A percentile compares a stretch with the other conserved stretches of the same genome.
These are phyloP conservation scores for Elsinoe arachidis DNA, from an alignment of 2,329 filamentous ascomycete species.

Conservation along the genomic window DNA sequence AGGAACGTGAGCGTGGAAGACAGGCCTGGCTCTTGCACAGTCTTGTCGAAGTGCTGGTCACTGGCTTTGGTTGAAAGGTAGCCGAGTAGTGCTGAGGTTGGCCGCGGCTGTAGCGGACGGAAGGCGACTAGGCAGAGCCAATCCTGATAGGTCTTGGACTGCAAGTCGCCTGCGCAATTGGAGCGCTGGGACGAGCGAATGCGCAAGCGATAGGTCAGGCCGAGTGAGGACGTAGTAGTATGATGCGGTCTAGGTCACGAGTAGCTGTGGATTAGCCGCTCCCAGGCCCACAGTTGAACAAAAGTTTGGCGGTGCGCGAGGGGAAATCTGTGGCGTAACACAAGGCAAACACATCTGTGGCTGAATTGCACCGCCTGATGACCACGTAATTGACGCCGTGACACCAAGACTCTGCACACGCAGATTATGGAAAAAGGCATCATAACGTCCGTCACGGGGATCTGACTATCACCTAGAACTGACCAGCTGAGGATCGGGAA, in stretches of 20 bases:
- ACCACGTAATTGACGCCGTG: not conserved
- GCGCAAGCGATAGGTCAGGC: not conserved
- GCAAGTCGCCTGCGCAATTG: not conserved
- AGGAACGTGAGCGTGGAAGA: not conserved
- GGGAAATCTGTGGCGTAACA: not conserved
- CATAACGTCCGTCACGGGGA: not conserved
- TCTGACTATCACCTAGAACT: too few relatives aligned
- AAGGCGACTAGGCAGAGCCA: not conserved
- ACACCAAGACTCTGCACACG: not conserved
- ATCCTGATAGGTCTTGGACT: not conserved
- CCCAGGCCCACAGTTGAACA: not conserved
- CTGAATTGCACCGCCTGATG: conserved; percentile 1
- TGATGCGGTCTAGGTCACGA: conserved; percentile 8
- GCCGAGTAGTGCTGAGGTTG: not conserved
- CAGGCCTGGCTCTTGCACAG: not conserved
- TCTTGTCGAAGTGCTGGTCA: not conserved
- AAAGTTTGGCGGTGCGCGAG: not conserved
- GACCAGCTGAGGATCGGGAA: too few relatives aligned
- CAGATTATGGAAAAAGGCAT: not conserved
- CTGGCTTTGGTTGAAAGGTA: not conserved
- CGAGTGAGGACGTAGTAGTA: not conserved
- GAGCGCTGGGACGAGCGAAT: not conserved
- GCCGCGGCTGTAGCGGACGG: not conserved
- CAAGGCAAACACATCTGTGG: conserved; percentile 5
- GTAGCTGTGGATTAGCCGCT: conserved; percentile 4